Evolutionary conservation across 371 early-diverging fungal species (phyloP), one percentile per base, ranked within the genome.

Genomic region (Globomyces sp.): DNA sequence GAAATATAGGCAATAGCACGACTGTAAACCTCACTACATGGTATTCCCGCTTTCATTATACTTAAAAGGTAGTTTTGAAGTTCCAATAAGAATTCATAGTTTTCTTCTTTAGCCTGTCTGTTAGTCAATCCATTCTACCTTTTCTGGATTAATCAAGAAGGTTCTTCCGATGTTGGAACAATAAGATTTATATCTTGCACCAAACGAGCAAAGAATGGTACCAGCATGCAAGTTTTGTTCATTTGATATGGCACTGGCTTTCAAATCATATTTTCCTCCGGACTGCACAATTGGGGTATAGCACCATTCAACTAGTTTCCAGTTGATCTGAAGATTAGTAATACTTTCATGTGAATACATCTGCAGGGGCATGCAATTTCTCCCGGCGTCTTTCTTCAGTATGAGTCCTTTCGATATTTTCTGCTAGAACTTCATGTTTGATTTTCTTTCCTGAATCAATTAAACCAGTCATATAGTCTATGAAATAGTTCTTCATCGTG

Each of bases 211-310:
- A 47, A 98, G 71, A 46, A 99, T 90, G 0, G 91, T 90, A 44
- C 96, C 96, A 0, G 90, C 86, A 68, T 91, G 90, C 11, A 99
- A 78, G 37, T 75, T 77, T 34, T 86, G 81, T 0, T 74, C 70
- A 75, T 90, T 87, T 47, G 93, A 92, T 45, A 77, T 70, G 10
- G 96, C 98, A 1, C 89, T 87, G 3, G 93, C 87, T 65, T 85
- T 84, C 64, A 98, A 77, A 70, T 95, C 90, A 69, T 93, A 99
- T 48, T 85, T 80, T 46, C 98, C 98, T 60, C 98, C 99, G 79
- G 94, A 94, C 78, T 98, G 98, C 61, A 99, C 88, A 68, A 97
- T 92, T 9, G 99, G 99, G 3, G 89, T 81, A 65, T 96, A 94
- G 72, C 96, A 92, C 92, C 94, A 93, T 57, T 99, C 99, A 5